Conservation (phyloP, 345 rosid species). For the Populus davidiana region DNA sequence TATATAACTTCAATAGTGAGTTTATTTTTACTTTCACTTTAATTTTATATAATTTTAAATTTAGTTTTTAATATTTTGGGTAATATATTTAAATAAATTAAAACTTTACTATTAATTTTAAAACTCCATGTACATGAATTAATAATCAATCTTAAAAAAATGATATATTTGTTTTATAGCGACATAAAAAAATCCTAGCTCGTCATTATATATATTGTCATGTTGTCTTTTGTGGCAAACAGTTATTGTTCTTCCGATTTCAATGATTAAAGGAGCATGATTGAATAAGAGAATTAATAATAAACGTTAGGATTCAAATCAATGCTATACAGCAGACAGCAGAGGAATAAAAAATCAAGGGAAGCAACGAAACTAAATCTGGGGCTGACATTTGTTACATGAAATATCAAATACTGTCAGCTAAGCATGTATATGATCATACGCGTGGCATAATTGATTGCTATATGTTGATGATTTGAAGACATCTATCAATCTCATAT, state of each 20-base stretch:
- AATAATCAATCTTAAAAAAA: too few relatives aligned
- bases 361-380: not conserved
- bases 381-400: not conserved
- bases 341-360: not conserved
- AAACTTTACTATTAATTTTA: too few relatives aligned
- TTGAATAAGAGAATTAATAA: not conserved
- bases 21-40: too few relatives aligned
- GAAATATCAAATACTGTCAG: not conserved
- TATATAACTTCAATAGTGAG: too few relatives aligned
- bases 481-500: not conserved
- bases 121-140: too few relatives aligned
- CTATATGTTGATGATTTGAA: not conserved
- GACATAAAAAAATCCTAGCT: too few relatives aligned
- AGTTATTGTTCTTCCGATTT: not conserved
- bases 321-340: not conserved
- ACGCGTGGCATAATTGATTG: not conserved
- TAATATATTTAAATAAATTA: too few relatives aligned
- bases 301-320: not conserved
- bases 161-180: too few relatives aligned
- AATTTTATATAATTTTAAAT: too few relatives aligned
- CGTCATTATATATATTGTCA: not conserved
- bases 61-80: too few relatives aligned
- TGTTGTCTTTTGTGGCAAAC: not conserved
- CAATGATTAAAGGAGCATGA: conserved; percentile 1
- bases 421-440: not conserved